Base-by-base conservation (phyloP, 2,329 filamentous ascomycete species). In the Eurotiales sp. region DNA sequence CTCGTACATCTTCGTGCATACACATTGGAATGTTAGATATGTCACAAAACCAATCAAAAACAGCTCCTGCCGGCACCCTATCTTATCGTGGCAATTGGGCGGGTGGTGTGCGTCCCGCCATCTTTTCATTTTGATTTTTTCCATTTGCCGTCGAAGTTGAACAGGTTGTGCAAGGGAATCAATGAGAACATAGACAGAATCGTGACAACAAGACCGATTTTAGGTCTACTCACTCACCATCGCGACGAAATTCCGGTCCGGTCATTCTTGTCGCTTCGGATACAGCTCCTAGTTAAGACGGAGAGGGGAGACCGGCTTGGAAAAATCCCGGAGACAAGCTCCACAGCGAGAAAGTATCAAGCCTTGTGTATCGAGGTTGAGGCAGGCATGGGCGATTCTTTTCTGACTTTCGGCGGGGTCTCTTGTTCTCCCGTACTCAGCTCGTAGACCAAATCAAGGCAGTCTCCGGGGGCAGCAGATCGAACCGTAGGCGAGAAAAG, bases 141-240 rank as follows among this genome's bases (percentile, higher is more conserved):
- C n/a, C n/a, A n/a, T n/a, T 40, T 15, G 39, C 8, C 17, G 30
- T 37, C 17, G 8, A 37, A 15, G 11, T 17, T 4, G 15, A 15
- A 10, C 34, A 11, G 10, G 21, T 8, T 21, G 34, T 15, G 34
- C 34, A 32, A 32, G 19, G 36, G 14, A 49, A 43, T n/a, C n/a
- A n/a, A n/a, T n/a, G n/a, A n/a, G n/a, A n/a, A 46, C 44, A 22
- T 40, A 47, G 34, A 52, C 43, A 30, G 21, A 41, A 43, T 45
- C 22, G 43, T 32, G 19, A 4, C 19, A 42, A 19, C 2, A 23
- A n/a, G 19, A 43, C 42, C n/a, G 15, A 32, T 15, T 17, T 12
- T 12, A 37, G 27, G 27, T 50, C 55, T 48, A 71, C 69, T 70
- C 56, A 71, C 69, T 68, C 56, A 71, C 69, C 69, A 70, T 71